A percentile compares a stretch with the other conserved stretches of the same genome.
These are phyloP conservation scores for Andrographis paniculata DNA, from an alignment of 305 asterid species.

Conservation along the genomic window DNA sequence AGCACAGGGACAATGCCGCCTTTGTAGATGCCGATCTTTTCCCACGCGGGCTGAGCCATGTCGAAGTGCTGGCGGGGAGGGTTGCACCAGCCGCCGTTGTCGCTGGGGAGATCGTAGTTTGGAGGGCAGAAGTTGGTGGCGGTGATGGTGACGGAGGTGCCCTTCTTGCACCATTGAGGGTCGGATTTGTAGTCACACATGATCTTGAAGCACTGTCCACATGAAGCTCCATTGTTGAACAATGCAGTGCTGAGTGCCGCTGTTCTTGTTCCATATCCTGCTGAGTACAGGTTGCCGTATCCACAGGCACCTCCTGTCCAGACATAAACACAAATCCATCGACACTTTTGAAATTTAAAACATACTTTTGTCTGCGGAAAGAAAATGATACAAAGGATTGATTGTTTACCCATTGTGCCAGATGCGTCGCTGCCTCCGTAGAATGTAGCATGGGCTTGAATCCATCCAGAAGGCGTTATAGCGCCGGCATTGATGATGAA, in stretches of 20 bases:
- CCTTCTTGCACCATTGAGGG: constrained; percentile 41
- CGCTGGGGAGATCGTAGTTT: constrained; percentile 41
- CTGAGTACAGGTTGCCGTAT: constrained; percentile 44
- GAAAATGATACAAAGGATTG: too few relatives aligned
- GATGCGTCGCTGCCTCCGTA: constrained; percentile 91
- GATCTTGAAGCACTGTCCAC: constrained; percentile 55
- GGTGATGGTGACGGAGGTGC: constrained; percentile 42
- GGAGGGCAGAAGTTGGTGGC: constrained; percentile 76
- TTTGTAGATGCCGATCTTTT: constrained; percentile 43
- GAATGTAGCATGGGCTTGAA: constrained; percentile 72
- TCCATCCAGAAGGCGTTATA: constrained; percentile 61
- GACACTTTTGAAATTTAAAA: background rate
- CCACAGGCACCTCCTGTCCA: constrained; percentile 59
- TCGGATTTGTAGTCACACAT: constrained; percentile 37
- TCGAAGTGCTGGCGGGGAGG: constrained; percentile 74
- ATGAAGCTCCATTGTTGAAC: constrained; percentile 49
- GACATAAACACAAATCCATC: background rate
- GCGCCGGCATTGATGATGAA: constrained; percentile 35
- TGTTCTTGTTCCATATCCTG: constrained; percentile 47
- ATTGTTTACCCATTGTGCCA: constrained; percentile 87
- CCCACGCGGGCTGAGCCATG: constrained; percentile 71
- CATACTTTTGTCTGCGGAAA: background rate
- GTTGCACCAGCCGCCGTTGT: constrained; percentile 81
- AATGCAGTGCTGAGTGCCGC: constrained; percentile 68
- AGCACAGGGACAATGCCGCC: constrained; percentile 64